phyloP scores from a whole-genome alignment of 441 rosid species.

The Arabidopsis lyrata region DNA sequence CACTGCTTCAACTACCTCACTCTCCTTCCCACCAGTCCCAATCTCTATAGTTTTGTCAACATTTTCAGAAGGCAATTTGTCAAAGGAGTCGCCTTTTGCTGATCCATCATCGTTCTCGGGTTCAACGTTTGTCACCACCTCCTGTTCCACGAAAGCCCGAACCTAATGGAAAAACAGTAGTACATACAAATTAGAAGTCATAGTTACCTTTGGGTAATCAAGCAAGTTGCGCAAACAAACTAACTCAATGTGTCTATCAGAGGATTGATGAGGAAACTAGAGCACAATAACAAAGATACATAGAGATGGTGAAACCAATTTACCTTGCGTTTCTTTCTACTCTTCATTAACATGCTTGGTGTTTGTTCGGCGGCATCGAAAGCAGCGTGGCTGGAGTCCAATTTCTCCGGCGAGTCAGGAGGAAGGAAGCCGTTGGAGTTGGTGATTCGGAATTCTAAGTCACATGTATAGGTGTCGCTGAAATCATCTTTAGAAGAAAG shows the following conservation, averaged over 20 bases:
- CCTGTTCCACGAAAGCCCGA: conserved; percentile 4
- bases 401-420: background rate
- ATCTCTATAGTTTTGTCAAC: background rate
- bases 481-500: background rate
- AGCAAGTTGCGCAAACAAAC: background rate
- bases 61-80: conserved; percentile 4
- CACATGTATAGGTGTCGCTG: conserved; percentile 9
- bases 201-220: background rate
- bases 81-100: background rate
- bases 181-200: conserved; percentile 12
- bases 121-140: background rate
- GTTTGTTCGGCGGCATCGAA: background rate
- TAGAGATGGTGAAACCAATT: background rate
- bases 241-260: background rate
- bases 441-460: background rate
- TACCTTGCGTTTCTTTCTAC: conserved; percentile 22
- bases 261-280: background rate
- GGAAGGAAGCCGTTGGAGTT: conserved; percentile 18
- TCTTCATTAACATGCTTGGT: background rate
- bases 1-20: conserved; percentile 7
- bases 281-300: background rate
- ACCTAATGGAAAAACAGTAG: background rate
- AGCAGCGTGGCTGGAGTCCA: background rate
- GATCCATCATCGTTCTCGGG: conserved; percentile 13
- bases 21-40: conserved; percentile 5